Conservation (phyloP, 1,284 basidiomycete species). For the Pascua sp. region DNA sequence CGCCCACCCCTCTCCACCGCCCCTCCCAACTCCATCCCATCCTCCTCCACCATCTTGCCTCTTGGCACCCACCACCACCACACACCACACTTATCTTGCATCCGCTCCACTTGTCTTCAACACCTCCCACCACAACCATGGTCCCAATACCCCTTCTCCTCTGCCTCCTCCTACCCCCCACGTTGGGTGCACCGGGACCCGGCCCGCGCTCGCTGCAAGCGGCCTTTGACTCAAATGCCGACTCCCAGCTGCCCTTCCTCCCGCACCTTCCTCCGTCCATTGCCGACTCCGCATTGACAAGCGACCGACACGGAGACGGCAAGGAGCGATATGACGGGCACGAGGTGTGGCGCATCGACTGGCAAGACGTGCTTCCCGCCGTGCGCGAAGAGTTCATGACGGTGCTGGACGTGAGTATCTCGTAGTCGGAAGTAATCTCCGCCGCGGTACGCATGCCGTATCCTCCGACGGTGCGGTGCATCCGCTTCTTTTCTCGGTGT, state of each 20-base stretch:
- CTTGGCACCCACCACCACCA: too few relatives aligned
- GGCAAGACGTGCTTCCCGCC: slow-evolving; percentile 4
- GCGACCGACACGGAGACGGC: not conserved
- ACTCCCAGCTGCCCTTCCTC: not conserved
- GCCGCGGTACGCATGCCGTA: too few relatives aligned
- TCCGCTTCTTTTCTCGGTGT: too few relatives aligned
- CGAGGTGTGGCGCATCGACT: slow-evolving; percentile 35
- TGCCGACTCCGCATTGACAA: too few relatives aligned
- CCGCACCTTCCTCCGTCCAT: not conserved
- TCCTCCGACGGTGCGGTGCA: too few relatives aligned
- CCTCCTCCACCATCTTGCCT: too few relatives aligned
- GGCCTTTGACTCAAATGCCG: not conserved
- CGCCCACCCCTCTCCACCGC: too few relatives aligned
- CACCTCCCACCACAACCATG: not conserved
- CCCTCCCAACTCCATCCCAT: too few relatives aligned
- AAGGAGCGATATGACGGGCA: slow-evolving; percentile 29
- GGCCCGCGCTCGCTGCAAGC: not conserved
- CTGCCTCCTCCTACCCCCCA: not conserved
- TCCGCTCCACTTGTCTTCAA: too few relatives aligned
- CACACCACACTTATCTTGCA: too few relatives aligned
- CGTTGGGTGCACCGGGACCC: not conserved
- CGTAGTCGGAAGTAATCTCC: too few relatives aligned
- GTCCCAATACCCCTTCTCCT: slow-evolving; percentile 1
- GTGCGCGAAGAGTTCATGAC: slow-evolving; percentile 16
- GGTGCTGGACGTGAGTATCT: slow-evolving; percentile 24